phyloP scores from a whole-genome alignment of 352 stramenopile genomes.

The Pythium rishiriense region DNA sequence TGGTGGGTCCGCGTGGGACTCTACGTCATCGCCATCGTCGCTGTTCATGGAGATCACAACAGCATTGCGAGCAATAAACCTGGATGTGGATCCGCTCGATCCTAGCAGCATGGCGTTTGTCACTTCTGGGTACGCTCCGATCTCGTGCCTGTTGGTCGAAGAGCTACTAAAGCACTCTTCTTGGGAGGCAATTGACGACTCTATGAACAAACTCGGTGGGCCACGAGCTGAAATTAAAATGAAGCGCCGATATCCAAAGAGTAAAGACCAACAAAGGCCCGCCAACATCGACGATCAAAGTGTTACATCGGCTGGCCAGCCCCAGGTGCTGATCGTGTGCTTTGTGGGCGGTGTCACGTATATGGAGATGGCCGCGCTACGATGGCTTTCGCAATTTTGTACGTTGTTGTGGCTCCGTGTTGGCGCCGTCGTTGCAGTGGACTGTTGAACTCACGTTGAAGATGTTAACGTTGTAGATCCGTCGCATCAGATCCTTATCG shows the following conservation, averaged over 20 bases:
- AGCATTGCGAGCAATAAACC: conserved; percentile 47
- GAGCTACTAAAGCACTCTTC: conserved; percentile 51
- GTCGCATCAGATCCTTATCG: conserved; percentile 54
- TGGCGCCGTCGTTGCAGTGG: not conserved
- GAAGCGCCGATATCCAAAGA: conserved; percentile 8
- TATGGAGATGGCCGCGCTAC: conserved; percentile 69
- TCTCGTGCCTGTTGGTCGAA: conserved; percentile 69
- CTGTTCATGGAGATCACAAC: conserved; percentile 10
- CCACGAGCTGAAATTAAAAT: conserved; percentile 56
- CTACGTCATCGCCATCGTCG: not conserved
- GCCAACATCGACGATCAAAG: conserved; percentile 12
- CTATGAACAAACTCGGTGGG: conserved; percentile 51
- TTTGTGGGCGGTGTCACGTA: conserved; percentile 74
- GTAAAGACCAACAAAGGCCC: conserved; percentile 3
- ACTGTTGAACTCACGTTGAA: not conserved
- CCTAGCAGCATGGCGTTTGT: conserved; percentile 65
- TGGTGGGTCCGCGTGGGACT: not conserved
- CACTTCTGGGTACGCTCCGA: conserved; percentile 68
- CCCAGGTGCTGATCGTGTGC: conserved; percentile 58
- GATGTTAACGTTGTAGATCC: conserved; percentile 36
- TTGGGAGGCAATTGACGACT: conserved; percentile 50
- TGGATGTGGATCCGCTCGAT: conserved; percentile 56
- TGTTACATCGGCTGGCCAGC: conserved; percentile 26
- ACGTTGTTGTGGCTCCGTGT: conserved; percentile 19
- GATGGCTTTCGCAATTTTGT: conserved; percentile 74